Percentiles rank a stretch among this genome's conserved stretches.
phyloP scores from a whole-genome alignment of 306 rosid genomes.

The Ormosia semicastrata region DNA sequence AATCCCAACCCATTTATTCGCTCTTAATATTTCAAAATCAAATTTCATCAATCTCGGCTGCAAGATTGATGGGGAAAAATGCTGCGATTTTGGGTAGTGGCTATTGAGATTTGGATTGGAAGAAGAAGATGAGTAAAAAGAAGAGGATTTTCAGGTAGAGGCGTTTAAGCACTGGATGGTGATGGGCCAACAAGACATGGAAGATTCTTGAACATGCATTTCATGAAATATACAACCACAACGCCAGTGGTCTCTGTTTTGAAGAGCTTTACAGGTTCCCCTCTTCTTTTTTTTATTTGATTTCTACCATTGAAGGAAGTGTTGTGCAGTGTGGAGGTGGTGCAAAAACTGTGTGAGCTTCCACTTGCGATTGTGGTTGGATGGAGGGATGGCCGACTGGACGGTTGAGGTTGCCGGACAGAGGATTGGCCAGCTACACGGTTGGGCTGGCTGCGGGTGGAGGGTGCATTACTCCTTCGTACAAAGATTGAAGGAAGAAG shows the following conservation, averaged over 20 bases:
- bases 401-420: too few relatives aligned
- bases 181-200: constrained; percentile 95
- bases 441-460: too few relatives aligned
- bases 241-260: constrained; percentile 88
- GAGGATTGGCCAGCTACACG: too few relatives aligned
- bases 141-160: constrained; percentile 87
- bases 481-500: too few relatives aligned
- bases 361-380: too few relatives aligned
- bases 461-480: too few relatives aligned
- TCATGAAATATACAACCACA: constrained; percentile 88
- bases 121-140: constrained; percentile 73
- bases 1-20: background rate
- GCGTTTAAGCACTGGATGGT: constrained; percentile 92
- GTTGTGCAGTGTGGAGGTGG: too few relatives aligned
- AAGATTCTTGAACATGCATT: constrained; percentile 89
- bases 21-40: background rate
- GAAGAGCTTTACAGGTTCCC: constrained; percentile 94
- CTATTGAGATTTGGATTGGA: constrained; percentile 19
- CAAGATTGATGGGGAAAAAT: background rate
- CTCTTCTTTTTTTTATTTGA: background rate
- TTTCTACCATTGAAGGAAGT: too few relatives aligned
- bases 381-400: too few relatives aligned
- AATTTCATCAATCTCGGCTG: background rate
- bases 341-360: too few relatives aligned
- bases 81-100: background rate